phyloP scores from a whole-genome alignment of 2,329 filamentous ascomycete species.

The Bimuria novae-zelandiae region DNA sequence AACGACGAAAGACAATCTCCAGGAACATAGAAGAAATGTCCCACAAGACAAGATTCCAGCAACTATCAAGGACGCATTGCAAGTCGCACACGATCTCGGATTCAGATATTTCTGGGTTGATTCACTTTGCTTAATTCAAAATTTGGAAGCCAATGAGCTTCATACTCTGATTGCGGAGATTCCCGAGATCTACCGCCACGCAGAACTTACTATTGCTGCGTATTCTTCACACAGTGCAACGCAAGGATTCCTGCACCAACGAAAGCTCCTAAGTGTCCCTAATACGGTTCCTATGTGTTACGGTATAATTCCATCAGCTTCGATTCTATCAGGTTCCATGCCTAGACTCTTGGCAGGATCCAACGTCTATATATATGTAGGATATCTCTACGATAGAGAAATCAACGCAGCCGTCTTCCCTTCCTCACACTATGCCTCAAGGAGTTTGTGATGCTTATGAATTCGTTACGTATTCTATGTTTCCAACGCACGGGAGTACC shows the following conservation, averaged over 20 bases:
- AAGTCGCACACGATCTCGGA: neutral
- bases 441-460: too few species aligned
- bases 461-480: too few species aligned
- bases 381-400: too few species aligned
- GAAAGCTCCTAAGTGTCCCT: neutral
- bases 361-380: too few species aligned
- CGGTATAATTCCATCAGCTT: too few species aligned
- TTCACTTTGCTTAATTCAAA: conserved; percentile 19
- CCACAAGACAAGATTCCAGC: conserved; percentile 6
- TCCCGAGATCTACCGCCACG: neutral
- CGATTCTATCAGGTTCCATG: too few species aligned
- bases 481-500: too few species aligned
- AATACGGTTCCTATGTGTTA: too few species aligned
- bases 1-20: neutral
- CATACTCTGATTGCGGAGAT: neutral
- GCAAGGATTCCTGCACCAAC: neutral
- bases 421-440: too few species aligned
- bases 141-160: conserved; percentile 3
- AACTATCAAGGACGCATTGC: conserved; percentile 14
- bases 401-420: too few species aligned
- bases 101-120: conserved; percentile 17
- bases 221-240: neutral
- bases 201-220: neutral
- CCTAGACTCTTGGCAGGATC: too few species aligned
- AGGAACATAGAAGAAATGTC: neutral